Evolutionary conservation across 495 filamentous ascomycete genomes (phyloP), one percentile per base, ranked within the genome.

Genomic region (Lichenothelia convexa): DNA sequence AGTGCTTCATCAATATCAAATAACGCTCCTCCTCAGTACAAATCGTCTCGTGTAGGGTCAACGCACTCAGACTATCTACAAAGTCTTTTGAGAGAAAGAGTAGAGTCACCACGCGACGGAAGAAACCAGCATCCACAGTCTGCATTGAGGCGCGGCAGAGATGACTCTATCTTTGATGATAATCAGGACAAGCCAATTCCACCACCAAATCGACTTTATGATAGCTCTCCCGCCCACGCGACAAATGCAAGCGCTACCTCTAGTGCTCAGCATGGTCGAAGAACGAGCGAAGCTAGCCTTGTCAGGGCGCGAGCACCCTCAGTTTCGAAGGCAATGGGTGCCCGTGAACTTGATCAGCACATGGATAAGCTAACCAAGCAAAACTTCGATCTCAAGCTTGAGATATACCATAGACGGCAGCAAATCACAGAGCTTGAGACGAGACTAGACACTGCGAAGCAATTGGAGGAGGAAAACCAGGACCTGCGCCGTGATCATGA

Each of bases 351-450:
- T 27, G 48, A 58, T 11, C 34, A 35, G 13, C 44, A 51, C 21
- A 42, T 46, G 32, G 54, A 61, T 2, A 80, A 70, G 32, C 58
- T 92, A 31, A 75, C 77, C 48, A 91, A 91, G 47, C 70, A 87
- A 48, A 89, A 92, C 46, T 94, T 92, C 48, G 80, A 86, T 48
- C 62, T 94, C 39, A 92, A 92, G 54, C 61, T 93, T 32, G 80
- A 87, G 42, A 62, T 93, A 1, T 80, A 70, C 46, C 79, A 93
- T 44, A 66, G 76, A 13, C 53, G 61, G 8, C 62, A 76, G 33
- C 71, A 81, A 18, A 50, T 50, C 12, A 36, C 44, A n/a, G 51
- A 57, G 4, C 45, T 85, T 27, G 74, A 80, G 46, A 64, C 70
- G 36, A 63, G 70, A 30, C 44, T 83, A 30, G 68, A 79, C 31